Conservation (phyloP, 352 stramenopile genomes). For the Globisporangium spiculum region DNA sequence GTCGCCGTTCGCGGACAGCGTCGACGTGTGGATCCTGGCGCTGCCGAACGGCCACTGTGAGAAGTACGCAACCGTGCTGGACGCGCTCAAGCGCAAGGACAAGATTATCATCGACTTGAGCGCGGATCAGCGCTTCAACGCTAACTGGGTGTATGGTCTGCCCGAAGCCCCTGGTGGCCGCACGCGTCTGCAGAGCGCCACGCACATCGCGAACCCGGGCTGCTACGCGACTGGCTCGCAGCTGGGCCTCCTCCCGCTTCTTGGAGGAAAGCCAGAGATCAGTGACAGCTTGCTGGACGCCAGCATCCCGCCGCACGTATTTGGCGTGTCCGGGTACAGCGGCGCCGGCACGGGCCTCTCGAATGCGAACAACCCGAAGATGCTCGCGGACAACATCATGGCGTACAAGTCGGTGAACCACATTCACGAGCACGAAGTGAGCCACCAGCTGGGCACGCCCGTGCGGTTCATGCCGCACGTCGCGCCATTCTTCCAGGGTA, state of each 20-base stretch:
- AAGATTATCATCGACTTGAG: constrained; percentile 88
- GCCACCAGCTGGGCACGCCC: constrained; percentile 71
- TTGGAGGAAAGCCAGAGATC: constrained; percentile 61
- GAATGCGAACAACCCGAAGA: constrained; percentile 74
- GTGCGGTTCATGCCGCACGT: constrained; percentile 94
- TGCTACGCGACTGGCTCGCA: constrained; percentile 87
- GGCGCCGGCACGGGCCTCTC: constrained; percentile 81
- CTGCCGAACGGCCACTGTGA: constrained; percentile 87
- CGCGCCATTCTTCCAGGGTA: constrained; percentile 92
- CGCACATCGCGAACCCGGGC: constrained; percentile 86
- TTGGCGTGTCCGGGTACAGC: constrained; percentile 89
- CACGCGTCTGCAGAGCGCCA: constrained; percentile 50
- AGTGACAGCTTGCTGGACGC: constrained; percentile 51
- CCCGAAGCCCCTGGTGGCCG: constrained; percentile 74
- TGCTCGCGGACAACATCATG: constrained; percentile 86
- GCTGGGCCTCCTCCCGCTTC: constrained; percentile 72
- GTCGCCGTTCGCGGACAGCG: constrained; percentile 67
- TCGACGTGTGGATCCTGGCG: constrained; percentile 86
- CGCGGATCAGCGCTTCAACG: constrained; percentile 88
- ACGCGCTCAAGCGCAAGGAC: constrained; percentile 61
- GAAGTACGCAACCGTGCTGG: constrained; percentile 69
- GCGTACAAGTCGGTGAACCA: constrained; percentile 90
- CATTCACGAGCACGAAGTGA: constrained; percentile 88
- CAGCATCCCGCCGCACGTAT: constrained; percentile 73
- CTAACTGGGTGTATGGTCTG: constrained; percentile 82